A percentile compares a stretch with the other conserved stretches of the same genome.
Conservation (phyloP, 352 stramenopile species). For the Pythium periplocum region DNA sequence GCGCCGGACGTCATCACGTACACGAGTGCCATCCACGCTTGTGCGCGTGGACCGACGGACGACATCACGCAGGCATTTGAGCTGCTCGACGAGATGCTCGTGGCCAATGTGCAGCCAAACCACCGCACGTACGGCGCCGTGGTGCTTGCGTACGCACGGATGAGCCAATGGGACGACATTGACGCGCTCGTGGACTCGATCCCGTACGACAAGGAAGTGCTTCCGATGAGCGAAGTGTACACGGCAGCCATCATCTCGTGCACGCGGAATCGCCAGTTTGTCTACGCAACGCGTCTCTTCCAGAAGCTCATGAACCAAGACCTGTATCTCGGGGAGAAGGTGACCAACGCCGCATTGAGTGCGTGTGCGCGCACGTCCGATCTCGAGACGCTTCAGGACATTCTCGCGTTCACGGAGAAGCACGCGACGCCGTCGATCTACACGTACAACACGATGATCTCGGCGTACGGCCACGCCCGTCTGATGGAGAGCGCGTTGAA, state of each 20-base stretch:
- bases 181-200: slow-evolving; percentile 54
- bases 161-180: slow-evolving; percentile 70
- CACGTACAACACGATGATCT: slow-evolving; percentile 83
- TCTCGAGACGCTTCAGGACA: slow-evolving; percentile 45
- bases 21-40: slow-evolving; percentile 79
- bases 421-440: slow-evolving; percentile 60
- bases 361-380: slow-evolving; percentile 62
- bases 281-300: slow-evolving; percentile 56
- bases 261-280: slow-evolving; percentile 61
- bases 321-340: slow-evolving; percentile 63
- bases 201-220: slow-evolving; percentile 38
- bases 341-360: slow-evolving; percentile 65
- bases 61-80: slow-evolving; percentile 53
- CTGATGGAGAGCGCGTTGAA: slow-evolving; percentile 59
- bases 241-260: slow-evolving; percentile 74
- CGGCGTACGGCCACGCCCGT: slow-evolving; percentile 61
- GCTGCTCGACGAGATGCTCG: slow-evolving; percentile 77
- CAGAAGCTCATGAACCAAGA: slow-evolving; percentile 57
- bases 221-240: slow-evolving; percentile 61
- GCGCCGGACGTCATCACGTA: slow-evolving; percentile 67
- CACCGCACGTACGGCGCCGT: slow-evolving; percentile 69
- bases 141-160: slow-evolving; percentile 59
- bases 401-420: slow-evolving; percentile 57
- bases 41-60: slow-evolving; percentile 41
- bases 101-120: slow-evolving; percentile 47